A percentile compares a stretch with the other conserved stretches of the same genome.
These are phyloP conservation scores for Ustilago cynodontis DNA, from an alignment of 1,284 basidiomycete genomes.

Conservation along the genomic window DNA sequence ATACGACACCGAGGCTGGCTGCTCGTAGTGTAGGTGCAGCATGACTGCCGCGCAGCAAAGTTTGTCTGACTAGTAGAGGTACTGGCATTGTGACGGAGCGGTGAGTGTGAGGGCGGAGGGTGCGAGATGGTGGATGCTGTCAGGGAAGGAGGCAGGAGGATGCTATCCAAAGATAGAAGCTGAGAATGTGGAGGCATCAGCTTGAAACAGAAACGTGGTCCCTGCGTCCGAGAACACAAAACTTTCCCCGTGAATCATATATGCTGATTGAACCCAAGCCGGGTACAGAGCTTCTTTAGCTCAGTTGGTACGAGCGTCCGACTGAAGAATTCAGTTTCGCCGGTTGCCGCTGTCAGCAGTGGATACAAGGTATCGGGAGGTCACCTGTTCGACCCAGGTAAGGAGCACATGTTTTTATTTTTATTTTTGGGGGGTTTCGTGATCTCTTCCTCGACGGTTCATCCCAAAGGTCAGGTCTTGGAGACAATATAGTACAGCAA, in stretches of 20 bases:
- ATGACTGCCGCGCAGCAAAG: slow-evolving; percentile 10
- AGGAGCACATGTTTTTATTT: slow-evolving; percentile 39
- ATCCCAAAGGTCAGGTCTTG: no score
- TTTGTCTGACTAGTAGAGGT: slow-evolving; percentile 9
- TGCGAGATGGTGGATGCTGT: not conserved
- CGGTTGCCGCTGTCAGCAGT: slow-evolving; percentile 25
- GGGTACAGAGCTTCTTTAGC: slow-evolving; percentile 40
- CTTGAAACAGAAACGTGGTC: not conserved
- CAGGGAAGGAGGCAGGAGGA: not conserved
- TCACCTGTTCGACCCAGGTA: slow-evolving; percentile 58
- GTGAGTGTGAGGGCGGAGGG: not conserved
- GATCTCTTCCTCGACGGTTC: not conserved
- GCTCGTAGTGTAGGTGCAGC: slow-evolving; percentile 9
- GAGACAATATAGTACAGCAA: no score
- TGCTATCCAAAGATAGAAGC: slow-evolving; percentile 1
- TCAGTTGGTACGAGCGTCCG: slow-evolving; percentile 61
- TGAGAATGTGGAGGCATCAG: slow-evolving; percentile 17
- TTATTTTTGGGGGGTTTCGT: slow-evolving; percentile 2
- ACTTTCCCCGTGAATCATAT: not conserved
- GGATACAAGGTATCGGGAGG: slow-evolving; percentile 38
- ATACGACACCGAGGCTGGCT: not conserved
- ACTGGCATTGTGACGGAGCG: slow-evolving; percentile 15
- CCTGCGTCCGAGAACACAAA: not conserved
- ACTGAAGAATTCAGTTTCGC: slow-evolving; percentile 55
- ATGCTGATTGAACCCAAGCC: not conserved